Evolutionary conservation across 768 basidiomycete species (phyloP).

Genomic region (Pleurotus eryngii): DNA sequence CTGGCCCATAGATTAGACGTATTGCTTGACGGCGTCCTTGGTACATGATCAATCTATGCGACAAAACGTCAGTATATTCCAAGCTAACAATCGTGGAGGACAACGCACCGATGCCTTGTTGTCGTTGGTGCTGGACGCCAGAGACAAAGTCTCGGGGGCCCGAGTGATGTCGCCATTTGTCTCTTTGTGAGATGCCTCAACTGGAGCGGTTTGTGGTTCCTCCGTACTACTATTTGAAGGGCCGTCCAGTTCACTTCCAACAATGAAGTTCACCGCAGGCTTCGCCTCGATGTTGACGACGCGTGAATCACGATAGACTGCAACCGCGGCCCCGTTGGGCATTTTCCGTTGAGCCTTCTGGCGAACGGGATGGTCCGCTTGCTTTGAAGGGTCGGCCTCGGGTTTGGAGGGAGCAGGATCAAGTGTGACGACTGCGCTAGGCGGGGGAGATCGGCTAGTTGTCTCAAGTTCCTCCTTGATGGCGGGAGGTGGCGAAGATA

Average conservation of each 20-base stretch:
- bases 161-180: constrained; percentile 6
- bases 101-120: constrained; percentile 29
- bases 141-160: constrained; percentile 20
- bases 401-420: constrained; percentile 14
- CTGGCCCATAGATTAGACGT: constrained; percentile 45
- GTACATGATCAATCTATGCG: constrained; percentile 38
- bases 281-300: constrained; percentile 43
- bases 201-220: constrained; percentile 17
- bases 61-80: constrained; percentile 10
- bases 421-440: constrained; percentile 36
- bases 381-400: constrained; percentile 27
- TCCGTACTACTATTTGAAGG: constrained; percentile 17
- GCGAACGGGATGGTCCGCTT: constrained; percentile 33
- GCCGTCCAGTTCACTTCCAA: constrained; percentile 73
- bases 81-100: too few relatives aligned
- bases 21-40: constrained; percentile 41
- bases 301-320: constrained; percentile 66
- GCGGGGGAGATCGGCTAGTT: constrained; percentile 66
- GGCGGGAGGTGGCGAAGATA: constrained; percentile 15
- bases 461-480: constrained; percentile 40
- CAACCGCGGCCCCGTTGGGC: constrained; percentile 69
- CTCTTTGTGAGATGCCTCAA: constrained; percentile 11
- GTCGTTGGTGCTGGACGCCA: constrained; percentile 37
- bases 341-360: constrained; percentile 63
- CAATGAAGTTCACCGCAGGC: constrained; percentile 67